phyloP scores from a whole-genome alignment of 371 early-diverging fungal genomes.

The Parasitella parasitica region DNA sequence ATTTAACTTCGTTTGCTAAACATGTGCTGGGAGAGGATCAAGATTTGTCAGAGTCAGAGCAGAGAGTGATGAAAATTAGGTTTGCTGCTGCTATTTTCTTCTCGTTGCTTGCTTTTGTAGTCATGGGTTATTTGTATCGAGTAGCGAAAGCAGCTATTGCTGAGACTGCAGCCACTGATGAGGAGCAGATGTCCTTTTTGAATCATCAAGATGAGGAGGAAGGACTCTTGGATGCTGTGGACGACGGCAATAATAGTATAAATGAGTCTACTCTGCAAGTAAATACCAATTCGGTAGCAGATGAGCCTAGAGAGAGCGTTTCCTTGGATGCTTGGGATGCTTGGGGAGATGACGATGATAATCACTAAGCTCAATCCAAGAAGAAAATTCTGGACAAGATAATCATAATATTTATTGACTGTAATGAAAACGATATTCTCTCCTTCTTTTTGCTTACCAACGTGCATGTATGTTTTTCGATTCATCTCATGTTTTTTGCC shows the following conservation, averaged over 20 bases:
- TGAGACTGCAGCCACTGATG: constrained; percentile 21
- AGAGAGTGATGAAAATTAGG: constrained; percentile 32
- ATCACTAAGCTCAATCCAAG: background rate
- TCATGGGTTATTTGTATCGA: constrained; percentile 60
- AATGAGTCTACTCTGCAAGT: background rate
- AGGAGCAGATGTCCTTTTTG: constrained; percentile 4
- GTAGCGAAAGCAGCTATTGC: constrained; percentile 52
- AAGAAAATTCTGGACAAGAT: too few relatives aligned
- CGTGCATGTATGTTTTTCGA: background rate
- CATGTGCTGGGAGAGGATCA: constrained; percentile 48
- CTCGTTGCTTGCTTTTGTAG: constrained; percentile 50
- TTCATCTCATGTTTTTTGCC: too few relatives aligned
- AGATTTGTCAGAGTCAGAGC: constrained; percentile 39
- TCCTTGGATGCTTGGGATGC: constrained; percentile 13
- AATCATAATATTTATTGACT: background rate
- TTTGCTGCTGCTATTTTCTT: constrained; percentile 42
- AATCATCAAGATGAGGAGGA: constrained; percentile 3
- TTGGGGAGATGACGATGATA: constrained; percentile 13
- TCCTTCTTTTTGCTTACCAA: background rate
- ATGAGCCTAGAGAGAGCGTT: background rate
- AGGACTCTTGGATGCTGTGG: background rate
- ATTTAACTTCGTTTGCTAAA: constrained; percentile 57
- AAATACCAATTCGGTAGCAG: background rate
- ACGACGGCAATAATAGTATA: background rate
- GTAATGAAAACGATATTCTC: background rate